Base-by-base conservation (phyloP, 768 basidiomycete species). In the Auriscalpium orientale region DNA sequence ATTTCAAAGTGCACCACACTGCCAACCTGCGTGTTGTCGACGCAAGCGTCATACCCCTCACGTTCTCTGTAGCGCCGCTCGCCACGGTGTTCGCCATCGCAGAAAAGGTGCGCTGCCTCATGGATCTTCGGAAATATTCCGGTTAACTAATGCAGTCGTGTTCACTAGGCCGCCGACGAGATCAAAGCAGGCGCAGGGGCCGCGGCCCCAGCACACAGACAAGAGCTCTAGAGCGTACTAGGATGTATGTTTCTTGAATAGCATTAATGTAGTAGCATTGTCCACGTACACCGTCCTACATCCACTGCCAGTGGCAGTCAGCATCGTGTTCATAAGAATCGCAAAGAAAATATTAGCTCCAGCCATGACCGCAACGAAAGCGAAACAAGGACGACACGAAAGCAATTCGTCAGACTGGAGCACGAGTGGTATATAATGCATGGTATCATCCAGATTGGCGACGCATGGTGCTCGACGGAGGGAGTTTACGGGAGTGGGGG, bases 1-100 rank as follows among this genome's bases (percentile, higher is more conserved):
- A 69, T 37, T 61, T 75, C 22, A 64, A 63, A 12, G 78, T 80
- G 0, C 74, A 79, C 64, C 78, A 77, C 13, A 68, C 73, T 4
- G 51, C 63, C 49, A 77, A 77, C 58, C 59, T 79, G 37, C 70
- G 77, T 43, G 70, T 74, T 43, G 66, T 60, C 15, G 59, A 60
- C 22, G 59, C 59, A 12, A 60, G 59, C 40, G 46, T 60, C 53
- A 60, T 60, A 22, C 59, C 59, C 8, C 10, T 60, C 21, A 58
- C 59, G 3, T 60, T 60, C 13, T 60, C 59, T 0, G 59, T 58
- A 20, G 57, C 59, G 3, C 59, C 56, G 3, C 47, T 60, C 49
- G 59, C 59, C 7, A 60, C 59, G 15, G 57, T 60, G n/a, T 58
- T 47, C 36, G 59, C 59, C 9, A 58, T 60, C 16, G 59, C 56